Percentiles rank a stretch among this genome's conserved stretches.
Evolutionary conservation across 2,329 filamentous ascomycete genomes (phyloP).

Genomic region (Phyllosticta capitalensis): DNA sequence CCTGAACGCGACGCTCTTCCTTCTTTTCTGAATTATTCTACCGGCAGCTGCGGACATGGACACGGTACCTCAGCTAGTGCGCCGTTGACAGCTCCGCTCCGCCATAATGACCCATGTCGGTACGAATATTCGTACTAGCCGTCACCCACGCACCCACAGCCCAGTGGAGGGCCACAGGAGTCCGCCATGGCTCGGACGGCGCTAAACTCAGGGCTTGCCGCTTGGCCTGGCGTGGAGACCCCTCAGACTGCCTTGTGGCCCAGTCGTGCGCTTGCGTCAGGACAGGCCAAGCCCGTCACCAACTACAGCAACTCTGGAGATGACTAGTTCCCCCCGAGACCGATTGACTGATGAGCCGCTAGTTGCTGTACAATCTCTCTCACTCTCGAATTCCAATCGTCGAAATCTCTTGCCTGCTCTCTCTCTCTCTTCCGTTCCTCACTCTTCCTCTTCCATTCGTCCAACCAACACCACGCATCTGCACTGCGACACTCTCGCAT

Average conservation of each 20-base stretch:
- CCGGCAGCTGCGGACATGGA: no score
- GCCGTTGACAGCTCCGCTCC: no score
- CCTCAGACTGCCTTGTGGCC: background rate
- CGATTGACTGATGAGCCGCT: background rate
- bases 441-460: background rate
- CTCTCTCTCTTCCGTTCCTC: background rate
- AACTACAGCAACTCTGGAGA: background rate
- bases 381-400: background rate
- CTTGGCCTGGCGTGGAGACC: background rate
- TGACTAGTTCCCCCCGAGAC: background rate
- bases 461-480: background rate
- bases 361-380: background rate
- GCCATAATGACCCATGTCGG: no score
- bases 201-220: background rate
- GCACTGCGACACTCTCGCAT: background rate
- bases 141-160: no score
- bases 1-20: no score
- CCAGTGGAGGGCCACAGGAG: no score
- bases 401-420: background rate
- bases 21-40: no score
- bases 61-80: no score
- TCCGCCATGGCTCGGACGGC: background rate
- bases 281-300: background rate
- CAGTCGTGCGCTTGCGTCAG: background rate
- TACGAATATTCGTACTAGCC: no score